Evolutionary conservation across 1,284 basidiomycete genomes (phyloP).

Genomic region (Cryptococcus sp.): DNA sequence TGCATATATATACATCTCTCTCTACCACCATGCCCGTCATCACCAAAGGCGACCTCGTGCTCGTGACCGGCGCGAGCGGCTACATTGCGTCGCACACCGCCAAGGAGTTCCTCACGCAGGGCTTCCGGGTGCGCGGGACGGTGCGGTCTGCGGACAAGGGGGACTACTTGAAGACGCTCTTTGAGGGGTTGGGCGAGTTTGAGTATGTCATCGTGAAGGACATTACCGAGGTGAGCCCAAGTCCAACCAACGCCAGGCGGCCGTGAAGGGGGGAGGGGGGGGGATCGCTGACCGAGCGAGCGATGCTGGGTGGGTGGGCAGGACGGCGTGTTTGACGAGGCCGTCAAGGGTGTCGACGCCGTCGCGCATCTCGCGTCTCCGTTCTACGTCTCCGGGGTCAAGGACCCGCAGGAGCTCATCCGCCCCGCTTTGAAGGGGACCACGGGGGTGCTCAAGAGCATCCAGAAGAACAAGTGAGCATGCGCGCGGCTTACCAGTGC

Average conservation of each 20-base stretch:
- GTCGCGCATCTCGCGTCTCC: constrained; percentile 49
- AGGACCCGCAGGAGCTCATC: constrained; percentile 55
- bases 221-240: constrained; percentile 53
- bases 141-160: constrained; percentile 58
- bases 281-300: background rate
- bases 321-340: constrained; percentile 65
- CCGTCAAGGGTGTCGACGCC: constrained; percentile 62
- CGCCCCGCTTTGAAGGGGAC: constrained; percentile 64
- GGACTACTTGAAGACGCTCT: constrained; percentile 54
- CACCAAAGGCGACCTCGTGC: constrained; percentile 20
- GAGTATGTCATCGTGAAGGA: constrained; percentile 58
- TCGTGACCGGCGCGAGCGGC: constrained; percentile 31
- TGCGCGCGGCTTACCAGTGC: background rate
- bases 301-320: constrained; percentile 33
- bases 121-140: constrained; percentile 55
- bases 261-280: background rate
- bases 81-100: constrained; percentile 32
- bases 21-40: constrained; percentile 23
- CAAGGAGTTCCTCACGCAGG: constrained; percentile 28
- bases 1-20: too few relatives aligned
- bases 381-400: constrained; percentile 37
- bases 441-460: constrained; percentile 57
- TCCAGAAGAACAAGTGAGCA: constrained; percentile 56
- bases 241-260: background rate
- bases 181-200: constrained; percentile 51